Percentiles rank a stretch among this genome's conserved stretches.
These are phyloP conservation scores for Reutealis trisperma DNA, from an alignment of 345 rosid species.

Conservation along the genomic window DNA sequence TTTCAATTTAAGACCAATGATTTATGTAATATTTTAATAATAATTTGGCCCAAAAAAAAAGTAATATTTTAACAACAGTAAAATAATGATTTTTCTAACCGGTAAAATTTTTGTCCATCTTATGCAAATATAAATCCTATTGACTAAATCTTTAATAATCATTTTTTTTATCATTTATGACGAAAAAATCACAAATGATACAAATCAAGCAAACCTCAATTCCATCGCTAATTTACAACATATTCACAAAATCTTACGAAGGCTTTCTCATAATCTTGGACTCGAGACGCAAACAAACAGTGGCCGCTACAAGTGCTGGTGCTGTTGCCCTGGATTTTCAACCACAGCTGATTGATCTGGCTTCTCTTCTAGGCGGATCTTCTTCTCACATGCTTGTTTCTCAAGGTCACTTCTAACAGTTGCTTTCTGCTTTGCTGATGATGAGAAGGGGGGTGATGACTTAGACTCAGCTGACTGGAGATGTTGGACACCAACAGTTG, in stretches of 20 bases:
- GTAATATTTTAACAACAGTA: too few relatives aligned
- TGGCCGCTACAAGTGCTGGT: neutral
- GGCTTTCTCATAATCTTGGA: neutral
- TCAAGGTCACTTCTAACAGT: constrained; percentile 26
- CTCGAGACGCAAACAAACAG: neutral
- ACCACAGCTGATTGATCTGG: constrained; percentile 27
- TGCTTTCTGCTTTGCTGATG: constrained; percentile 37
- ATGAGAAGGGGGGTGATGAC: constrained; percentile 24
- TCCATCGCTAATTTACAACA: neutral
- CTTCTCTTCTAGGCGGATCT: constrained; percentile 34
- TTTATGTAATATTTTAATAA: too few relatives aligned
- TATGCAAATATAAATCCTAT: too few relatives aligned
- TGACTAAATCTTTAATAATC: too few relatives aligned
- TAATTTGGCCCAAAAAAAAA: too few relatives aligned
- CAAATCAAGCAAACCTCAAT: constrained; percentile 1
- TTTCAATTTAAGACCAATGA: too few relatives aligned
- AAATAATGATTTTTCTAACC: too few relatives aligned
- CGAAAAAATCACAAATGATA: neutral
- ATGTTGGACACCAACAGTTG: constrained; percentile 10
- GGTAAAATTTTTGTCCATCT: too few relatives aligned
- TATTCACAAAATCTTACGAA: neutral
- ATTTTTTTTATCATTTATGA: too few relatives aligned
- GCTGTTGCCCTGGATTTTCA: constrained; percentile 41
- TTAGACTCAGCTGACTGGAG: constrained; percentile 34
- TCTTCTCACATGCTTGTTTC: constrained; percentile 42